These are phyloP conservation scores for Inga laurina DNA, from an alignment of 306 rosid genomes.

Conservation along the genomic window DNA sequence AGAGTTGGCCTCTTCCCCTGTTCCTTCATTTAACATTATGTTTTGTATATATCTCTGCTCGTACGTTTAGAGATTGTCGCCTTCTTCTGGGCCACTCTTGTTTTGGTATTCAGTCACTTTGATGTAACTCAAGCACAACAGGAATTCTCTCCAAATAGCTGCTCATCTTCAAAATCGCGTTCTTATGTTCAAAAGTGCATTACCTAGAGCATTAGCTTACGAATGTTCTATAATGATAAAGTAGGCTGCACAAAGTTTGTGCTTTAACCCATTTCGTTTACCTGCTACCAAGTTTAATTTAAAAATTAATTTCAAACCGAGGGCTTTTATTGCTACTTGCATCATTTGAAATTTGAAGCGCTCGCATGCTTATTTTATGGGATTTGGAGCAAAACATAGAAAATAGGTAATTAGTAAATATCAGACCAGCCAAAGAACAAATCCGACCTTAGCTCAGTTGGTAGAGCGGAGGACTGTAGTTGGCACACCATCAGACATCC, in stretches of 20 bases:
- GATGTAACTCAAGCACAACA: background rate
- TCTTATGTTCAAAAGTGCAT: background rate
- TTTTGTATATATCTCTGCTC: background rate
- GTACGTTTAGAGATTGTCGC: background rate
- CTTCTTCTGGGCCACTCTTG: background rate
- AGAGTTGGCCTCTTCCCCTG: background rate
- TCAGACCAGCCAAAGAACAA: fast-evolving
- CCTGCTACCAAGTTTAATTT: too few relatives aligned
- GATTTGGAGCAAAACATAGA: background rate
- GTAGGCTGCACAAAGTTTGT: too few relatives aligned
- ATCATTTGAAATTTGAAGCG: background rate
- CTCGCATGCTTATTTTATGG: too few relatives aligned
- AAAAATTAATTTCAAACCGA: background rate
- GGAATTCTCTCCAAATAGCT: background rate
- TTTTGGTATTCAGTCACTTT: background rate
- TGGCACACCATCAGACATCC: constrained; percentile 34
- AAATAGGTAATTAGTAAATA: too few relatives aligned
- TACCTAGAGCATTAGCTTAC: background rate
- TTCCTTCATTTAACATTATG: background rate
- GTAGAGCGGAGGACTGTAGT: constrained; percentile 85
- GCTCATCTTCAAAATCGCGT: background rate
- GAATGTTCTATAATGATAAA: background rate
- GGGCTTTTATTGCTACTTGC: background rate
- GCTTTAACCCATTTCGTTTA: too few relatives aligned
- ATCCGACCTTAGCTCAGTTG: constrained; percentile 79